These are phyloP conservation scores for Aspergillus sp. DNA, from an alignment of 2,329 filamentous ascomycete species.

Conservation along the genomic window DNA sequence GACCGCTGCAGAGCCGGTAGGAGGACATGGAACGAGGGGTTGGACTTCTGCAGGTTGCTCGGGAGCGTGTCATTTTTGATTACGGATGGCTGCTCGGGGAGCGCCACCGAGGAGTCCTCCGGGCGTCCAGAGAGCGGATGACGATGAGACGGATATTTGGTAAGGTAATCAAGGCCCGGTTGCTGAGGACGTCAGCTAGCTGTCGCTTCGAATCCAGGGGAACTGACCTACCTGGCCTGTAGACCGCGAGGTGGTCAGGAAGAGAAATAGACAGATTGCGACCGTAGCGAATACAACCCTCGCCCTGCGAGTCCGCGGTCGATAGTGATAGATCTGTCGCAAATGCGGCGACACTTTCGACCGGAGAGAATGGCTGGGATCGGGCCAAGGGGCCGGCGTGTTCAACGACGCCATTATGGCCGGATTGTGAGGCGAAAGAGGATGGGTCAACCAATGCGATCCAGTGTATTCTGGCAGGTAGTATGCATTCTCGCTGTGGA, in stretches of 20 bases:
- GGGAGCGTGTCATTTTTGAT: slow-evolving; percentile 21
- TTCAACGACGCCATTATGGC: slow-evolving; percentile 19
- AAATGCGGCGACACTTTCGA: slow-evolving; percentile 13
- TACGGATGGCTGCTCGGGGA: slow-evolving; percentile 11
- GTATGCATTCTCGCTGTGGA: not conserved
- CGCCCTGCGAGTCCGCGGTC: slow-evolving; percentile 17
- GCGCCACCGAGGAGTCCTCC: slow-evolving; percentile 22
- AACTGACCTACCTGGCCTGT: slow-evolving; percentile 12
- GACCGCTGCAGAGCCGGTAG: slow-evolving; percentile 42
- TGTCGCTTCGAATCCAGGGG: not conserved
- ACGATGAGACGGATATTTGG: slow-evolving; percentile 25
- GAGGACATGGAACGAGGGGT: slow-evolving; percentile 46
- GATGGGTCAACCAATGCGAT: no score
- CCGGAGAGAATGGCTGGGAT: slow-evolving; percentile 15
- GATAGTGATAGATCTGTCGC: slow-evolving; percentile 17
- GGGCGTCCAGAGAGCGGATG: slow-evolving; percentile 20
- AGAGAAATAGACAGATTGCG: slow-evolving; percentile 14
- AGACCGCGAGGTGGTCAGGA: slow-evolving; percentile 13
- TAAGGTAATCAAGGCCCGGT: slow-evolving; percentile 21
- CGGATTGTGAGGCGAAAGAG: no score
- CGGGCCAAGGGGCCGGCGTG: slow-evolving; percentile 14
- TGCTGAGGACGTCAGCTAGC: slow-evolving; percentile 6
- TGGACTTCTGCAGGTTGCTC: slow-evolving; percentile 22
- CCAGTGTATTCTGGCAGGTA: no score
- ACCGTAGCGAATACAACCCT: slow-evolving; percentile 14